These are phyloP conservation scores for Yamadazyma tumulicola DNA, from an alignment of 805 yeast genomes.

Conservation along the genomic window DNA sequence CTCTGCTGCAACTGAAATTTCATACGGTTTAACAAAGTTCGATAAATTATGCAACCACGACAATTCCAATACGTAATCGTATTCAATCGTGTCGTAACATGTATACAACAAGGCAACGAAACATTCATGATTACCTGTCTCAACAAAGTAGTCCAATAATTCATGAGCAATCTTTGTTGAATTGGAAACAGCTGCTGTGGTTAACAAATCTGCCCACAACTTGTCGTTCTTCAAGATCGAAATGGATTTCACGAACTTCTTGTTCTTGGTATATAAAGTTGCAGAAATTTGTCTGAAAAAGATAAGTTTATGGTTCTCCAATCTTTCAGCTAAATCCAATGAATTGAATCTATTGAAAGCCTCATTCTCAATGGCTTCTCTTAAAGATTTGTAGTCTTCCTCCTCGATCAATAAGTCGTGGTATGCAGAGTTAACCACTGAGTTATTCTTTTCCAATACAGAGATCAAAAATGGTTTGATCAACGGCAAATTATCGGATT, in stretches of 20 bases:
- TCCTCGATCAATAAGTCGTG: slow-evolving; percentile 95
- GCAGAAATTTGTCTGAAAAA: slow-evolving; percentile 98
- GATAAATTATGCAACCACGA: slow-evolving; percentile 85
- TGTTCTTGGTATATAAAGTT: slow-evolving; percentile 85
- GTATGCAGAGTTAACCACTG: slow-evolving; percentile 90
- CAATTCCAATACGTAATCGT: slow-evolving; percentile 82
- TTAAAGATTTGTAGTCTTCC: slow-evolving; percentile 88
- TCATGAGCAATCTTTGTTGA: slow-evolving; percentile 84
- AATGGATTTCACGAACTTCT: slow-evolving; percentile 88
- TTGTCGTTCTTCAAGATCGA: slow-evolving; percentile 86
- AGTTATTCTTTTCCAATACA: slow-evolving; percentile 84
- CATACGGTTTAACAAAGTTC: slow-evolving; percentile 89
- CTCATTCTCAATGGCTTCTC: slow-evolving; percentile 72
- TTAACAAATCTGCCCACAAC: slow-evolving; percentile 91
- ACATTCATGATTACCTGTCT: slow-evolving; percentile 94
- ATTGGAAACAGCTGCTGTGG: slow-evolving; percentile 81
- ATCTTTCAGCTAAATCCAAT: slow-evolving; percentile 84
- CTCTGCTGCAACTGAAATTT: slow-evolving; percentile 79
- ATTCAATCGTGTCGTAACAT: slow-evolving; percentile 74
- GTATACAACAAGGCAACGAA: slow-evolving; percentile 85
- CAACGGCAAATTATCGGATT: slow-evolving; percentile 93
- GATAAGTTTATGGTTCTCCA: slow-evolving; percentile 85
- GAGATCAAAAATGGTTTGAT: slow-evolving; percentile 92
- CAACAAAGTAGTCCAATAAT: slow-evolving; percentile 85
- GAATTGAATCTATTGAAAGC: slow-evolving; percentile 89